Conservation (phyloP, 176 grass and related monocot species). For the Eleusine indica region DNA sequence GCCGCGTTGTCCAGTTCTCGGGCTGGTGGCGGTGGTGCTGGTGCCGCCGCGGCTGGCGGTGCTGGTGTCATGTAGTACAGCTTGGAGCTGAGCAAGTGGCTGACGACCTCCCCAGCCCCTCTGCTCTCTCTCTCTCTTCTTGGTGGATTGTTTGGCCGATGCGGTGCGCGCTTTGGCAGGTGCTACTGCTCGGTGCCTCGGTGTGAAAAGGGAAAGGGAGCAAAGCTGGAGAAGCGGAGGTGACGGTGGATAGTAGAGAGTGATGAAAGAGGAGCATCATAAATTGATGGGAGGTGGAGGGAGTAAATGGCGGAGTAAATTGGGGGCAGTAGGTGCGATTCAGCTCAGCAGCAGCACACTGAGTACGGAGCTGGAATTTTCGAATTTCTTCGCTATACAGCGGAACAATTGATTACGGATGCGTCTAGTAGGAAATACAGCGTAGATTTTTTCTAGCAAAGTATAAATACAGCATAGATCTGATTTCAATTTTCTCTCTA, state of each 20-base stretch:
- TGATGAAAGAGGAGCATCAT: constrained; percentile 24
- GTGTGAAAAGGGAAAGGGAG: constrained; percentile 23
- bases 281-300: constrained; percentile 37
- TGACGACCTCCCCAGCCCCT: background rate
- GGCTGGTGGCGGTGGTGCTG: background rate
- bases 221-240: background rate
- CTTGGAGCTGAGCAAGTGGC: constrained; percentile 39
- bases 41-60: background rate
- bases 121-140: background rate
- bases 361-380: background rate
- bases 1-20: constrained; percentile 10
- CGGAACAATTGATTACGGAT: background rate
- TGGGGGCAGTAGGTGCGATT: constrained; percentile 10
- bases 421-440: background rate
- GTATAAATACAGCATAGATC: background rate
- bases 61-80: constrained; percentile 36
- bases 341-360: background rate
- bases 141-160: background rate
- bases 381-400: background rate
- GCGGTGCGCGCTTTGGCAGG: constrained; percentile 34
- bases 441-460: too few species aligned
- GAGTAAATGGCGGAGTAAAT: constrained; percentile 49
- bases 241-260: background rate
- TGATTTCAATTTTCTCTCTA: background rate
- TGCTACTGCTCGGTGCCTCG: constrained; percentile 11